Conservation (phyloP, 2,329 filamentous ascomycete species). For the Colletotrichum salicis region DNA sequence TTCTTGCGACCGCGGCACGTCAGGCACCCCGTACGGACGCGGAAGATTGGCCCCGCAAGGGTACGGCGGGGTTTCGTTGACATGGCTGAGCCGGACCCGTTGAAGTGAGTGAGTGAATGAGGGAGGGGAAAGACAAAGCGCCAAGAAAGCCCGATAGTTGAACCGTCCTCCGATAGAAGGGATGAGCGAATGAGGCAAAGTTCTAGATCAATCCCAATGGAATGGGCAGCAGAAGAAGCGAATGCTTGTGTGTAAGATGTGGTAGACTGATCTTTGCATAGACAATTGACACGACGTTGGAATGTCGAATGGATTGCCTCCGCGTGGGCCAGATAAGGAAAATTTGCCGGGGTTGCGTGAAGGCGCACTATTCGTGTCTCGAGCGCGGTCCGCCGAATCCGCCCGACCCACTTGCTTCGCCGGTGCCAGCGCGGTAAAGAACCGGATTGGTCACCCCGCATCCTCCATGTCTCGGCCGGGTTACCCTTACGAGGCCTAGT, state of each 20-base stretch:
- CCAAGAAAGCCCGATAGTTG: background rate
- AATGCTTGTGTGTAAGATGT: background rate
- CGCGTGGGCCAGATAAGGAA: constrained; percentile 24
- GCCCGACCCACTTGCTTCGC: constrained; percentile 11
- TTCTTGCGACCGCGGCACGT: constrained; percentile 59
- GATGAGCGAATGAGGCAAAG: no score
- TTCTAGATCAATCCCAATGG: background rate
- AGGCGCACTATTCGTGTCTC: background rate
- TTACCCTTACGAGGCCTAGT: constrained; percentile 11
- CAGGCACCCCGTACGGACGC: constrained; percentile 49
- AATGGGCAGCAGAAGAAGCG: background rate
- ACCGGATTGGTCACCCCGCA: constrained; percentile 16
- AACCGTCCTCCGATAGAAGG: background rate
- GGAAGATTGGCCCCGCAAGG: constrained; percentile 30
- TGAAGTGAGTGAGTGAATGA: background rate
- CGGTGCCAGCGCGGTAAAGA: constrained; percentile 22
- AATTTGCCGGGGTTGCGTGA: constrained; percentile 20
- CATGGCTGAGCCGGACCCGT: constrained; percentile 5
- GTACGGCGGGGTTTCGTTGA: constrained; percentile 26
- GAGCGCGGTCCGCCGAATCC: constrained; percentile 28
- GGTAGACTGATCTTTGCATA: background rate
- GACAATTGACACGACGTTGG: constrained; percentile 2
- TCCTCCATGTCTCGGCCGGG: background rate
- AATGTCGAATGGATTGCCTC: constrained; percentile 1
- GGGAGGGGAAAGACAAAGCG: background rate